phyloP scores from a whole-genome alignment of 2,329 filamentous ascomycete species.

The Colletotrichum plurivorum region DNA sequence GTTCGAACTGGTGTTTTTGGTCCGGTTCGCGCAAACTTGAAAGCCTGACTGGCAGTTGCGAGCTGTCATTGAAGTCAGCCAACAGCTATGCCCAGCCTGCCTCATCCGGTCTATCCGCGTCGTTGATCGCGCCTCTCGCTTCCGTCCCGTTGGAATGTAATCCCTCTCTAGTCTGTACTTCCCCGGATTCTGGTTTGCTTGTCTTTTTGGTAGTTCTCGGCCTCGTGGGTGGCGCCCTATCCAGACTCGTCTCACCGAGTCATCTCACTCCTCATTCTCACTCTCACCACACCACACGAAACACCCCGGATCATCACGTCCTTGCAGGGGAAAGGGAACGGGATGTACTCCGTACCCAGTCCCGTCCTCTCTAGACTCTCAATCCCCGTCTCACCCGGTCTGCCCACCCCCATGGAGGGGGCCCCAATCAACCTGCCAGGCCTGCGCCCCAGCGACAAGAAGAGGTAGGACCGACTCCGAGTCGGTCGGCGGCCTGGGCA shows the following conservation, averaged over 20 bases:
- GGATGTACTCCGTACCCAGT: constrained; percentile 11
- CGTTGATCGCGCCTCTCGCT: not conserved
- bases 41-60: not conserved
- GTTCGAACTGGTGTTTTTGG: constrained; percentile 19
- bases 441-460: constrained; percentile 34
- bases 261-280: too few relatives aligned
- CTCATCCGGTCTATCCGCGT: not conserved
- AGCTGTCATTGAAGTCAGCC: not conserved
- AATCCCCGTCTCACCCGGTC: not conserved
- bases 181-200: constrained; percentile 28
- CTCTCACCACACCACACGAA: too few relatives aligned
- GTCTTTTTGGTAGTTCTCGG: constrained; percentile 7
- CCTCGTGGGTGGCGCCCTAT: constrained; percentile 25
- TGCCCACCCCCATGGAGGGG: constrained; percentile 20
- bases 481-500: constrained; percentile 28
- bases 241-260: constrained; percentile 1
- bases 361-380: not conserved
- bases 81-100: not conserved
- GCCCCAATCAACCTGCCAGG: constrained; percentile 3
- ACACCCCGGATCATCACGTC: not conserved
- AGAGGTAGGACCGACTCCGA: constrained; percentile 33
- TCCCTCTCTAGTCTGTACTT: not conserved
- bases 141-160: not conserved
- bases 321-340: not conserved
- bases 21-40: not conserved